These are phyloP conservation scores for Uronychia binucleata DNA, from an alignment of 73 alveolate genomes.

Conservation along the genomic window DNA sequence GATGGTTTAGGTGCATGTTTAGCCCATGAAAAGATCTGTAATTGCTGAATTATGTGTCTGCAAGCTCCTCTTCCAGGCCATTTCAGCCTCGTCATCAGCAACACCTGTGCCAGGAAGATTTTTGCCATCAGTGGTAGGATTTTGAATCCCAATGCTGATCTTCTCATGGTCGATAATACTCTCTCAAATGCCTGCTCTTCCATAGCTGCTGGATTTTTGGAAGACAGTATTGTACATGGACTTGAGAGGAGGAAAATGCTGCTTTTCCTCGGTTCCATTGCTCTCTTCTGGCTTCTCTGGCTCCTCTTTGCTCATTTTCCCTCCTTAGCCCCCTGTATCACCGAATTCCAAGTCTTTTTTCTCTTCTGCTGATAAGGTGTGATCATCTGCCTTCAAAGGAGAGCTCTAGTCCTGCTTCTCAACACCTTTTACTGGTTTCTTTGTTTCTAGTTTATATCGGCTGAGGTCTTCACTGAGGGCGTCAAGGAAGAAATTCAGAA, in stretches of 20 bases:
- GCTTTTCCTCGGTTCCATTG: neutral
- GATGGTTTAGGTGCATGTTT: slow-evolving; percentile 22
- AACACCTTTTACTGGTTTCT: neutral
- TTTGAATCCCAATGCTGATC: neutral
- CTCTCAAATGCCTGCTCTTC: neutral
- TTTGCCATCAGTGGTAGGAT: neutral
- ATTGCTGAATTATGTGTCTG: slow-evolving; percentile 22
- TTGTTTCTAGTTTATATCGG: too few species aligned
- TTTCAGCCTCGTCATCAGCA: slow-evolving; percentile 30
- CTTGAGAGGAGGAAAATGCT: neutral
- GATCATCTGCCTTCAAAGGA: too few species aligned
- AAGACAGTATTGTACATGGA: neutral
- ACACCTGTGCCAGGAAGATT: slow-evolving; percentile 3
- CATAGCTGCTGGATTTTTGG: neutral
- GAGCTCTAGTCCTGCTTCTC: too few species aligned
- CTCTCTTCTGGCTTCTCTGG: too few species aligned
- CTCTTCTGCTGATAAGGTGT: neutral
- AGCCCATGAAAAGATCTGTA: slow-evolving; percentile 46
- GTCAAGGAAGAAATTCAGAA: slow-evolving; percentile 59
- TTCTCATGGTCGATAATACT: neutral
- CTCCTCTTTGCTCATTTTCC: neutral
- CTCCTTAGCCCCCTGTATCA: neutral
- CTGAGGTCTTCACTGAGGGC: slow-evolving; percentile 66
- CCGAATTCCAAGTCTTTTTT: neutral
- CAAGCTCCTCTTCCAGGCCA: slow-evolving; percentile 44